Evolutionary conservation across 768 basidiomycete genomes (phyloP).

Genomic region (Auricularia sp.): DNA sequence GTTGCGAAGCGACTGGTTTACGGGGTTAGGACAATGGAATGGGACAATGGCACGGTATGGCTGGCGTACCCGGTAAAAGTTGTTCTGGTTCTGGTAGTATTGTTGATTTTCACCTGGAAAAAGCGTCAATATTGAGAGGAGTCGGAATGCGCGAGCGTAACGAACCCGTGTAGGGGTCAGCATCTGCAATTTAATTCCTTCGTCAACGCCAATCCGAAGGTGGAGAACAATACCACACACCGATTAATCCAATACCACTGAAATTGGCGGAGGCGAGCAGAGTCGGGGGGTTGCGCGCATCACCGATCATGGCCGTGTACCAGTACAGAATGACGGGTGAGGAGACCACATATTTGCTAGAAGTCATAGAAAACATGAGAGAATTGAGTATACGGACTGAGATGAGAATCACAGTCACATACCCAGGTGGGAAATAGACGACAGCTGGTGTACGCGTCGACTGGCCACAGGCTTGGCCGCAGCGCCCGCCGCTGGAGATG

Average conservation of each 20-base stretch:
- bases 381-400: no score
- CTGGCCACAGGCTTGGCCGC: slow-evolving; percentile 36
- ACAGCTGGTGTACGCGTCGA: slow-evolving; percentile 51
- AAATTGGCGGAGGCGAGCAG: slow-evolving; percentile 23
- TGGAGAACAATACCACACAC: slow-evolving; percentile 6
- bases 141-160: background rate
- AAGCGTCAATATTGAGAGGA: background rate
- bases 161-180: background rate
- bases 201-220: slow-evolving; percentile 16
- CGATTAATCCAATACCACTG: slow-evolving; percentile 17
- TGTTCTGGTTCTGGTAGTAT: slow-evolving; percentile 11
- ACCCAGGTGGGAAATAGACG: slow-evolving; percentile 70
- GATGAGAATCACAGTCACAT: slow-evolving; percentile 10
- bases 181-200: background rate
- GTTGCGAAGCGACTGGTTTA: slow-evolving; percentile 9
- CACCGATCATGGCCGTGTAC: slow-evolving; percentile 16
- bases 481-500: slow-evolving; percentile 54
- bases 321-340: slow-evolving; percentile 20
- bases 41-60: no score
- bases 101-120: background rate
- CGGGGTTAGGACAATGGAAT: no score
- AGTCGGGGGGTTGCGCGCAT: slow-evolving; percentile 18
- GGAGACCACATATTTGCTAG: slow-evolving; percentile 22
- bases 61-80: slow-evolving; percentile 6
- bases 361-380: background rate